Conservation (phyloP, 73 alveolate species). For the Halteria grandinella region DNA sequence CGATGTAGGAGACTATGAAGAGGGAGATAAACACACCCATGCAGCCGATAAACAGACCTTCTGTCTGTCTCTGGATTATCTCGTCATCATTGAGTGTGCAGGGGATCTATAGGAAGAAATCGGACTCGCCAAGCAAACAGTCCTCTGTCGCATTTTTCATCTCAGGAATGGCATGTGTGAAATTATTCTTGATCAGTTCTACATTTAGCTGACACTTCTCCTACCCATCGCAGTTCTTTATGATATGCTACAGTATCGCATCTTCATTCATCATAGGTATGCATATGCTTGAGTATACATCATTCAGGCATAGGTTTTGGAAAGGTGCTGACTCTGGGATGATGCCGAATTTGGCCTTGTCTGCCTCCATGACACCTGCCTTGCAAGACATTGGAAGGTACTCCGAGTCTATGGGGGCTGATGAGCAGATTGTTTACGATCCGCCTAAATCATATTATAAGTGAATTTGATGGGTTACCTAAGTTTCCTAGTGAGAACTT, state of each 20-base stretch:
- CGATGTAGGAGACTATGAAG: slow-evolving; percentile 22
- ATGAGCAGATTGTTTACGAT: slow-evolving; percentile 23
- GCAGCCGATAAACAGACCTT: slow-evolving; percentile 37
- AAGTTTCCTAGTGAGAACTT: slow-evolving; percentile 38
- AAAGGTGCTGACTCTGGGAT: slow-evolving; percentile 17
- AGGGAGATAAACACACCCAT: slow-evolving; percentile 39
- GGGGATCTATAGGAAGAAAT: slow-evolving; percentile 36
- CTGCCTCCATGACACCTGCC: slow-evolving; percentile 28
- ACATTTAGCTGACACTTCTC: slow-evolving; percentile 2
- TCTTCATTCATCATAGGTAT: not conserved
- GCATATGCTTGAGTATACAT: not conserved
- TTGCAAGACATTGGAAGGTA: slow-evolving; percentile 9
- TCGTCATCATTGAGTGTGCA: slow-evolving; percentile 36
- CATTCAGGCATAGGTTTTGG: slow-evolving; percentile 16
- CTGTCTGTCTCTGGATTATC: slow-evolving; percentile 2
- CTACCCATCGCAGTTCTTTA: slow-evolving; percentile 7
- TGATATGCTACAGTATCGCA: not conserved
- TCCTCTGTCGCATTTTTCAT: not conserved
- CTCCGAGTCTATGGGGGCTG: slow-evolving; percentile 30
- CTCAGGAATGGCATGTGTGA: slow-evolving; percentile 17
- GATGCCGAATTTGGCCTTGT: slow-evolving; percentile 25
- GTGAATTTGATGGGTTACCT: not conserved
- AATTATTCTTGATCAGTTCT: not conserved
- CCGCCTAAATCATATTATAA: slow-evolving; percentile 20
- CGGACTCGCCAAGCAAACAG: slow-evolving; percentile 12